Percentiles rank a stretch among this genome's conserved stretches.
These are phyloP conservation scores for Aaosphaeria arxii DNA, from an alignment of 2,329 filamentous ascomycete genomes.

Conservation along the genomic window DNA sequence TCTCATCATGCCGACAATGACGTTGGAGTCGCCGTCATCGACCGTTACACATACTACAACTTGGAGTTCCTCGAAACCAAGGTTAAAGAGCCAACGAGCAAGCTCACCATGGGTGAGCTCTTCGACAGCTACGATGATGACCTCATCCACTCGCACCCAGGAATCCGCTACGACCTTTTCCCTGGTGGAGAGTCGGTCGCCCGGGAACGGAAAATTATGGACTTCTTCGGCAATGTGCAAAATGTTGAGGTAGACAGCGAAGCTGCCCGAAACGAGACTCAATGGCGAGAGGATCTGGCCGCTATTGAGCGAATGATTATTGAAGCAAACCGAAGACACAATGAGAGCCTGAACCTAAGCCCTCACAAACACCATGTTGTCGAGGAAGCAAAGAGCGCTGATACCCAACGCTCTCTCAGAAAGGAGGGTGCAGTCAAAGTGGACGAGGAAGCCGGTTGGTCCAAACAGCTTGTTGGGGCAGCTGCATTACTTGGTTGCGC, in stretches of 20 bases:
- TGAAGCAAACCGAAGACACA: constrained; percentile 45
- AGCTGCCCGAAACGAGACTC: constrained; percentile 40
- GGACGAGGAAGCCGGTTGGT: constrained; percentile 35
- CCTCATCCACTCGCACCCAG: constrained; percentile 91
- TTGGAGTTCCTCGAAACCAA: constrained; percentile 93
- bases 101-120: constrained; percentile 86
- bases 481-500: constrained; percentile 38
- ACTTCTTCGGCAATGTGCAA: constrained; percentile 98
- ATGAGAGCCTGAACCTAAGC: constrained; percentile 22
- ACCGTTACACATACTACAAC: constrained; percentile 98
- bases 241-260: constrained; percentile 81
- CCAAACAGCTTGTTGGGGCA: constrained; percentile 39
- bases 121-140: constrained; percentile 95
- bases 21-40: constrained; percentile 95
- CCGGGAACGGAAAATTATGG: constrained; percentile 78
- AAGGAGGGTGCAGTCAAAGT: constrained; percentile 34
- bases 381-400: constrained; percentile 15
- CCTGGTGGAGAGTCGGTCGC: constrained; percentile 75
- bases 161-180: constrained; percentile 94
- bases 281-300: constrained; percentile 67
- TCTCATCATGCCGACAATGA: constrained; percentile 98
- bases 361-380: constrained; percentile 20
- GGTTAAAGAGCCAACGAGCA: constrained; percentile 79
- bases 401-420: constrained; percentile 13
- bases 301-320: constrained; percentile 65